These are phyloP conservation scores for Talaromyces sp. DNA, from an alignment of 2,329 filamentous ascomycete species.

Conservation along the genomic window DNA sequence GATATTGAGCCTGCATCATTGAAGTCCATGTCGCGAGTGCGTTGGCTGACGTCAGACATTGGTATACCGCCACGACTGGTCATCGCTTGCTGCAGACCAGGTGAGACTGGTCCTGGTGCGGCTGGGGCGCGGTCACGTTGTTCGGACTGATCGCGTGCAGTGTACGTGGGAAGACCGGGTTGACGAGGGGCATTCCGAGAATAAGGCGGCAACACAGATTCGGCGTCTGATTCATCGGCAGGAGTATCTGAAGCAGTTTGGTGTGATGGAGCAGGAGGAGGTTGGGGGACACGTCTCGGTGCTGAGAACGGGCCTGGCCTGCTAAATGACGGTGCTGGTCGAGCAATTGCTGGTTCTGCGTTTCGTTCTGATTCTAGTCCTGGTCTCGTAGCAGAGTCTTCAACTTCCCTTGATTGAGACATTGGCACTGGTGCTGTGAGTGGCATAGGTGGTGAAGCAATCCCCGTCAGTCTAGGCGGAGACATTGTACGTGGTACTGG, in stretches of 20 bases:
- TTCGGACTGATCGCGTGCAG: constrained; percentile 26
- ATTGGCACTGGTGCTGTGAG: background rate
- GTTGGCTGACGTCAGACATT: constrained; percentile 55
- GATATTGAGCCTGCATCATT: background rate
- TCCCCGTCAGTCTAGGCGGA: background rate
- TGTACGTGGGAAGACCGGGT: constrained; percentile 57
- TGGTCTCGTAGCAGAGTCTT: background rate
- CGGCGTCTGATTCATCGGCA: constrained; percentile 1
- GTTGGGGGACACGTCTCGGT: background rate
- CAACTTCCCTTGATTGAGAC: background rate
- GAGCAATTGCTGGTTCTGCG: background rate
- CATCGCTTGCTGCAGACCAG: constrained; percentile 62
- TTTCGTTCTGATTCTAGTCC: no score
- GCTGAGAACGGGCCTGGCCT: constrained; percentile 3
- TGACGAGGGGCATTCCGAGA: constrained; percentile 45
- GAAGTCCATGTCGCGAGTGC: constrained; percentile 12
- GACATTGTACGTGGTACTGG: background rate
- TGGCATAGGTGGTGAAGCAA: background rate
- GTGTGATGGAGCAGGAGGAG: background rate
- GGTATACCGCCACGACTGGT: constrained; percentile 61
- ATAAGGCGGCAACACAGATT: constrained; percentile 52
- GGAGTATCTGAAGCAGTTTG: background rate
- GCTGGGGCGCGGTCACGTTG: constrained; percentile 27
- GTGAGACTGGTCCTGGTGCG: constrained; percentile 63
- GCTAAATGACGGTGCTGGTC: constrained; percentile 8